phyloP scores from a whole-genome alignment of 345 rosid genomes.

The Citrus mangshanensis region DNA sequence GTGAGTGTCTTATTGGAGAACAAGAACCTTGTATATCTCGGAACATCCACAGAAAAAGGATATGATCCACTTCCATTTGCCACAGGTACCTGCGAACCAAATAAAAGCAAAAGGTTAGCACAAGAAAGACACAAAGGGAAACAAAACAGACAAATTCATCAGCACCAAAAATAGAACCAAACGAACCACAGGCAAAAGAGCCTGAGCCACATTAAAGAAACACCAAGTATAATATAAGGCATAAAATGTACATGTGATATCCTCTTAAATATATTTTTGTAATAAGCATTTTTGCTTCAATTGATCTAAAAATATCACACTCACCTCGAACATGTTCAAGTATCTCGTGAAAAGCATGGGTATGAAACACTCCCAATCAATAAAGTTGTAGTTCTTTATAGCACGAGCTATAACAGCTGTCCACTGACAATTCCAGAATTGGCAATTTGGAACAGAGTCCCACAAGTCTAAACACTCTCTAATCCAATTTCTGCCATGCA shows the following conservation, averaged over 20 bases:
- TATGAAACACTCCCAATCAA: constrained; percentile 78
- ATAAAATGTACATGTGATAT: neutral
- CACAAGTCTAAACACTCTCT: constrained; percentile 64
- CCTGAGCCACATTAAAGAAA: neutral
- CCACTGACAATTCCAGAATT: constrained; percentile 99
- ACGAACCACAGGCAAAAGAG: neutral
- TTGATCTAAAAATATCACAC: constrained; percentile 22
- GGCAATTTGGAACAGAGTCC: constrained; percentile 95
- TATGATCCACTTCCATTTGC: constrained; percentile 94
- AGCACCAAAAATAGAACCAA: neutral
- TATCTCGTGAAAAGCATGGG: constrained; percentile 74
- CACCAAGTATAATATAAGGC: neutral
- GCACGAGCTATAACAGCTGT: constrained; percentile 82
- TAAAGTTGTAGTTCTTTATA: constrained; percentile 66
- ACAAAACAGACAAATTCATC: neutral
- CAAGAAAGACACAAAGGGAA: neutral
- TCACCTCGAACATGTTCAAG: constrained; percentile 97
- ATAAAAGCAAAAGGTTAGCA: constrained; percentile 6
- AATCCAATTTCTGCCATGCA: constrained; percentile 72
- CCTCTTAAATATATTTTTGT: neutral
- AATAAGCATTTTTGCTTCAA: neutral
- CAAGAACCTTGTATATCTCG: constrained; percentile 88
- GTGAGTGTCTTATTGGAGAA: constrained; percentile 76
- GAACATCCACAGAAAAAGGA: constrained; percentile 94
- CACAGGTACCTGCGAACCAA: constrained; percentile 78